Evolutionary conservation across 2,329 filamentous ascomycete genomes (phyloP).

Genomic region (Cercospora zeina): DNA sequence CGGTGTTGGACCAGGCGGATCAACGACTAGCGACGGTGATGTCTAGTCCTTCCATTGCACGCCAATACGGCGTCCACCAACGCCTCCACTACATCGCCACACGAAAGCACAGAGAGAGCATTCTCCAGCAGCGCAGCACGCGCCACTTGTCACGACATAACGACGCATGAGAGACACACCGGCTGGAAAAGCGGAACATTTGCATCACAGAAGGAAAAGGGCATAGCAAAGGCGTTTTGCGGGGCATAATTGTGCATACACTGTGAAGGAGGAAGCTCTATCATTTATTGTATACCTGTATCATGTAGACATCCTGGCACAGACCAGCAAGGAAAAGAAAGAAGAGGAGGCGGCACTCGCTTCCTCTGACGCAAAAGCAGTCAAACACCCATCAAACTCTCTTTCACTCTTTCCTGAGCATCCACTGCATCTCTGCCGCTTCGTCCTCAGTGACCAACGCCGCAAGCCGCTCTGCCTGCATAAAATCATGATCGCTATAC

Average conservation of each 20-base stretch:
- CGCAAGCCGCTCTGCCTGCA: constrained; percentile 53
- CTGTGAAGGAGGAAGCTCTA: constrained; percentile 3
- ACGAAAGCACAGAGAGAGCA: background rate
- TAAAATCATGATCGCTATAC: constrained; percentile 66
- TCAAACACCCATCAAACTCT: background rate
- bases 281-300: constrained; percentile 12
- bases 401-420: constrained; percentile 39
- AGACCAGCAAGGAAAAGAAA: background rate
- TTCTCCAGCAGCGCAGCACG: background rate
- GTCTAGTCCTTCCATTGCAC: constrained; percentile 24
- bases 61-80: background rate
- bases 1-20: constrained; percentile 31
- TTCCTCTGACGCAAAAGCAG: background rate
- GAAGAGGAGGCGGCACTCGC: too few species aligned
- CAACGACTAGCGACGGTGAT: constrained; percentile 37
- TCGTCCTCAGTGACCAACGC: constrained; percentile 56
- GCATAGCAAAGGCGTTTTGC: constrained; percentile 28
- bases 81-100: background rate
- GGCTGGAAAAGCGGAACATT: constrained; percentile 3
- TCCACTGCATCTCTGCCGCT: constrained; percentile 51
- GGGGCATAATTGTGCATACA: background rate
- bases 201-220: constrained; percentile 8
- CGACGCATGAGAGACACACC: constrained; percentile 9
- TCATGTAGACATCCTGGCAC: background rate
- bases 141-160: constrained; percentile 4